phyloP scores from a whole-genome alignment of 2,329 filamentous ascomycete genomes.

The Fusarium pilosicola region DNA sequence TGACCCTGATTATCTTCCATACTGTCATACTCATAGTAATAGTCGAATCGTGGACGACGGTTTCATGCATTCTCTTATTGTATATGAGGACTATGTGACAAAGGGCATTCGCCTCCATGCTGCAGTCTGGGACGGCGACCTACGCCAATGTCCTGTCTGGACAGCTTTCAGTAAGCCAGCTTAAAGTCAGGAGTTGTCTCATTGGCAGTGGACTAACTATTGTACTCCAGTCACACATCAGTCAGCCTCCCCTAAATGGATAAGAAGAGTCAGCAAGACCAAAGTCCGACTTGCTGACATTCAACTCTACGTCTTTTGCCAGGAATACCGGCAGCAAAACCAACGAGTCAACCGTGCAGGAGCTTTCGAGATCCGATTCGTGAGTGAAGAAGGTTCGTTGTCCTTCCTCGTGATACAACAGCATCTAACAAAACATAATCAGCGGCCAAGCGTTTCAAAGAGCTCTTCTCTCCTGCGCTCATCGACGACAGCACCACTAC shows the following conservation, averaged over 20 bases:
- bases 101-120: slow-evolving; percentile 65
- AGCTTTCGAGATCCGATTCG: slow-evolving; percentile 63
- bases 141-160: slow-evolving; percentile 68
- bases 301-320: slow-evolving; percentile 68
- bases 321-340: slow-evolving; percentile 62
- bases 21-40: slow-evolving; percentile 9
- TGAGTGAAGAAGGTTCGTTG: slow-evolving; percentile 52
- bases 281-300: slow-evolving; percentile 64
- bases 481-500: slow-evolving; percentile 29
- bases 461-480: slow-evolving; percentile 50
- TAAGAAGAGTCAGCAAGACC: slow-evolving; percentile 58
- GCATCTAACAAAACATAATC: slow-evolving; percentile 13
- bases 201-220: not conserved
- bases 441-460: slow-evolving; percentile 51
- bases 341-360: slow-evolving; percentile 60
- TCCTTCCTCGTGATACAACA: not conserved
- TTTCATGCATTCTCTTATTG: slow-evolving; percentile 62
- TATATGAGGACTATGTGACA: slow-evolving; percentile 62
- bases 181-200: not conserved
- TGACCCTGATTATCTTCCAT: not conserved
- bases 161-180: slow-evolving; percentile 67
- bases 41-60: slow-evolving; percentile 68
- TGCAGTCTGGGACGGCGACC: slow-evolving; percentile 63
- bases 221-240: slow-evolving; percentile 61
- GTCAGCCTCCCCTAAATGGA: slow-evolving; percentile 59